Evolutionary conservation across 1,139 yeast species (phyloP).

Genomic region (Diutina sp.): DNA sequence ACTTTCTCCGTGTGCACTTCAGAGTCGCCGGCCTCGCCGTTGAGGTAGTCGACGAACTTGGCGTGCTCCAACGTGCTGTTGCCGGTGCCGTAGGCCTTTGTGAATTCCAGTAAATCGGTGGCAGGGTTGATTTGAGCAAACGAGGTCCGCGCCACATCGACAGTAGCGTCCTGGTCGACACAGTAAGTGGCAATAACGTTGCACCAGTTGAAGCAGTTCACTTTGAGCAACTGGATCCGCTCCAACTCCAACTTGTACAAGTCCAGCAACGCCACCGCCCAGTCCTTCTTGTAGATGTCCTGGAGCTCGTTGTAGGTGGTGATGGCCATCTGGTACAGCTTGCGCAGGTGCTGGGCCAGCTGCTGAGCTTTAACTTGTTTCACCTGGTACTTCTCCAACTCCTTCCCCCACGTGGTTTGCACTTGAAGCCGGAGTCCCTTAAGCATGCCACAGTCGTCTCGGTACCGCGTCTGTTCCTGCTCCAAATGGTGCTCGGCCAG

Average conservation of each 20-base stretch:
- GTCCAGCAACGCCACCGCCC: constrained; percentile 59
- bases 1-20: constrained; percentile 11
- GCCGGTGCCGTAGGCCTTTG: constrained; percentile 53
- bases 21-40: constrained; percentile 14
- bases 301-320: constrained; percentile 52
- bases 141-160: constrained; percentile 54
- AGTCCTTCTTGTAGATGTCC: constrained; percentile 65
- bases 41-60: constrained; percentile 25
- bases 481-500: constrained; percentile 21
- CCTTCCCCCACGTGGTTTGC: constrained; percentile 69
- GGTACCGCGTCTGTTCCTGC: constrained; percentile 41
- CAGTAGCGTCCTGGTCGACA: constrained; percentile 65
- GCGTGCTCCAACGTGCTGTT: constrained; percentile 47
- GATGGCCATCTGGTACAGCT: constrained; percentile 49
- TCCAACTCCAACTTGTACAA: constrained; percentile 71
- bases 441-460: constrained; percentile 44
- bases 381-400: constrained; percentile 51
- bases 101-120: constrained; percentile 46
- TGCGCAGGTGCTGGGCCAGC: constrained; percentile 33
- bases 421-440: constrained; percentile 50
- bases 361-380: constrained; percentile 46
- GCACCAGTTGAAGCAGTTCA: constrained; percentile 74
- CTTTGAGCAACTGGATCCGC: constrained; percentile 61
- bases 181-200: constrained; percentile 67
- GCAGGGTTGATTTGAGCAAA: constrained; percentile 60